phyloP scores from a whole-genome alignment of 768 basidiomycete genomes.

The Ephemerocybe angulata region DNA sequence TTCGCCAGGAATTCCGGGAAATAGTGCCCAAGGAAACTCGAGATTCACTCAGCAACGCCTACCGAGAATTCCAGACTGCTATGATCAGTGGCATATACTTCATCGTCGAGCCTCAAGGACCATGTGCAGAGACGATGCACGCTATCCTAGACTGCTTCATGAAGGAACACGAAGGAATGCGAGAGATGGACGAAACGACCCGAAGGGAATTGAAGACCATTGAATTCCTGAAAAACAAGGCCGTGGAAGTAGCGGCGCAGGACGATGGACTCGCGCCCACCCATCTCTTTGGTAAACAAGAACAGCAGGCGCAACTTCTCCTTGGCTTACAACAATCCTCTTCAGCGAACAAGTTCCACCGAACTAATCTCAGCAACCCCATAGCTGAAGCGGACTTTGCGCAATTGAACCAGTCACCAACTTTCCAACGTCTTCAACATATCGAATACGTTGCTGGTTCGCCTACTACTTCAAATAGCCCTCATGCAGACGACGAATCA shows the following conservation, averaged over 20 bases:
- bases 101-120: constrained; percentile 71
- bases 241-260: constrained; percentile 48
- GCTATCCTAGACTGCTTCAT: constrained; percentile 76
- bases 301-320: constrained; percentile 50
- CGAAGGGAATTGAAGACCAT: constrained; percentile 81
- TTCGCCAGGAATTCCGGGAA: constrained; percentile 67
- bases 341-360: constrained; percentile 28
- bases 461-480: constrained; percentile 66
- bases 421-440: constrained; percentile 62
- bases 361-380: constrained; percentile 14
- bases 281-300: constrained; percentile 25
- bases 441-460: constrained; percentile 47
- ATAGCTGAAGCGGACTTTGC: constrained; percentile 19
- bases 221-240: constrained; percentile 72
- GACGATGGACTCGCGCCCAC: constrained; percentile 26
- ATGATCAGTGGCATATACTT: constrained; percentile 90
- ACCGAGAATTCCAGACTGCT: constrained; percentile 83
- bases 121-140: constrained; percentile 69
- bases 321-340: constrained; percentile 44
- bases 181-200: constrained; percentile 80
- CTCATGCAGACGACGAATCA: constrained; percentile 68
- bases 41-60: constrained; percentile 74
- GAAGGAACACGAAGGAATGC: constrained; percentile 57
- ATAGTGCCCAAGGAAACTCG: constrained; percentile 58
- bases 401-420: constrained; percentile 44